These are phyloP conservation scores for Penicillium bovifimosum DNA, from an alignment of 495 filamentous ascomycete genomes.

Conservation along the genomic window DNA sequence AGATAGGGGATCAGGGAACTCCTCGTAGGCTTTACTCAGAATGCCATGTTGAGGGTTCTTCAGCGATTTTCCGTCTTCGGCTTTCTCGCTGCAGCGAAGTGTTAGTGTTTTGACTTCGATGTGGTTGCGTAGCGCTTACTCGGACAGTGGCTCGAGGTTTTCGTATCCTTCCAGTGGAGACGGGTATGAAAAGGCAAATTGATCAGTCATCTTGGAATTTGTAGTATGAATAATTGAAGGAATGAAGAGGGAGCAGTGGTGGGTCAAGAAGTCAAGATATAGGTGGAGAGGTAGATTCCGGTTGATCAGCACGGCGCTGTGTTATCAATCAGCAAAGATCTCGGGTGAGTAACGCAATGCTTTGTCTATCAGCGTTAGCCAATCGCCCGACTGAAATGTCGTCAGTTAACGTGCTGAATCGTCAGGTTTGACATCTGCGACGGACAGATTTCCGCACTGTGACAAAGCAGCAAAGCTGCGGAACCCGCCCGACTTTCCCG, in stretches of 20 bases:
- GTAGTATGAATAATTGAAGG: neutral
- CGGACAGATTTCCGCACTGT: slow-evolving; percentile 30
- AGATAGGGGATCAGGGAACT: slow-evolving; percentile 58
- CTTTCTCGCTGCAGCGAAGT: slow-evolving; percentile 29
- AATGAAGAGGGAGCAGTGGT: neutral
- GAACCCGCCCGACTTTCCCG: slow-evolving; percentile 6
- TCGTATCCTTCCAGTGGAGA: slow-evolving; percentile 67
- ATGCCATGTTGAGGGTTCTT: slow-evolving; percentile 52
- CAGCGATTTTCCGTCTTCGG: slow-evolving; percentile 62
- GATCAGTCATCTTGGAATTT: slow-evolving; percentile 29
- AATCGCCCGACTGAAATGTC: neutral
- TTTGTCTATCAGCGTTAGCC: neutral
- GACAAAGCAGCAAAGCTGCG: slow-evolving; percentile 34
- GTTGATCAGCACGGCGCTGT: neutral
- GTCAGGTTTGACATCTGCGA: neutral
- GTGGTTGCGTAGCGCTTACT: slow-evolving; percentile 38
- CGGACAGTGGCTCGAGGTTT: slow-evolving; percentile 53
- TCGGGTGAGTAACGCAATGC: neutral
- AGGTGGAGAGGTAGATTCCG: neutral
- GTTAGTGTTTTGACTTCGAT: neutral
- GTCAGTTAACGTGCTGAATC: slow-evolving; percentile 3
- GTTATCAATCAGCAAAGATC: slow-evolving; percentile 14
- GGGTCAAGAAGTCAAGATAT: neutral
- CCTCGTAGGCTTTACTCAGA: slow-evolving; percentile 58
- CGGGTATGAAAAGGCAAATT: slow-evolving; percentile 46